Conservation (phyloP, 805 yeast genomes). For the baker's yeast (Saccharomyces cerevisiae) region DNA sequence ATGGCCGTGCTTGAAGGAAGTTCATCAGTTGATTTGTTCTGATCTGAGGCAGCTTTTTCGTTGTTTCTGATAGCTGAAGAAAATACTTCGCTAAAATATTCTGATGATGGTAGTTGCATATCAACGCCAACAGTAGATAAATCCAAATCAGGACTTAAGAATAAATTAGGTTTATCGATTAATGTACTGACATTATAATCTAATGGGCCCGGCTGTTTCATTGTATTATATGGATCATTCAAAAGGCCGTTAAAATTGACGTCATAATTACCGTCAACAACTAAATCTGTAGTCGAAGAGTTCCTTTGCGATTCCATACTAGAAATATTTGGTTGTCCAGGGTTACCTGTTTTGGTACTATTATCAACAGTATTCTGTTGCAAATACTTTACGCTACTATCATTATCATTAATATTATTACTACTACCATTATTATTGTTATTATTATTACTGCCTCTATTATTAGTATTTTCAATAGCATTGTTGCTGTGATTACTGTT, state of each 20-base stretch:
- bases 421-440: constrained; percentile 1
- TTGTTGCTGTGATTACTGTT: background rate
- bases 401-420: background rate
- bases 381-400: background rate
- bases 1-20: background rate
- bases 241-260: constrained; percentile 7
- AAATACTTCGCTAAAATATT: constrained; percentile 19
- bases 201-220: background rate
- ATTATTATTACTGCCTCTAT: constrained; percentile 1
- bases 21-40: background rate
- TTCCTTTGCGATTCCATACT: background rate
- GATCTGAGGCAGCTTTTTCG: background rate
- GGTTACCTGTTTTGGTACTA: background rate
- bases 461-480: background rate
- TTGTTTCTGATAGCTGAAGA: background rate
- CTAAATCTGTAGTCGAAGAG: background rate
- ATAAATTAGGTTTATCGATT: constrained; percentile 25
- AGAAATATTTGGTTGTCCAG: background rate
- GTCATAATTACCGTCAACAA: constrained; percentile 5
- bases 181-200: constrained; percentile 24
- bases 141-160: constrained; percentile 13
- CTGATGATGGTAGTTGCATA: constrained; percentile 14
- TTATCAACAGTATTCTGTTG: background rate
- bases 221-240: background rate
- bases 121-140: constrained; percentile 12